These are phyloP conservation scores for Solanum chmielewskii DNA, from an alignment of 257 asterid genomes.

Conservation along the genomic window DNA sequence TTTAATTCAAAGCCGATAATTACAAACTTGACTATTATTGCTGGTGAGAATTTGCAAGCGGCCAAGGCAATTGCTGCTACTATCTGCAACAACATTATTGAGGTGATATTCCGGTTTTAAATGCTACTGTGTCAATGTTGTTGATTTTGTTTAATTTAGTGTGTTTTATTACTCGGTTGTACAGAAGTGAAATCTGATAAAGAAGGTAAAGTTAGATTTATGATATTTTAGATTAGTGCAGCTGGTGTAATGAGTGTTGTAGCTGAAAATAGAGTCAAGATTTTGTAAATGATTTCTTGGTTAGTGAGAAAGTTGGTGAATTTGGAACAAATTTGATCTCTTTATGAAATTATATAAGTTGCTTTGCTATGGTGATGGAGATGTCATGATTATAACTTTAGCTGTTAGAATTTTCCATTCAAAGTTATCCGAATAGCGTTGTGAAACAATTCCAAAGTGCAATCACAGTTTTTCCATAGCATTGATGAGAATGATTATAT, in stretches of 20 bases:
- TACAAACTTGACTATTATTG: conserved; percentile 90
- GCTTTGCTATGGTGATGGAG: background rate
- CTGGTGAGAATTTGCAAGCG: conserved; percentile 88
- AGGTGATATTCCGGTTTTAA: conserved; percentile 66
- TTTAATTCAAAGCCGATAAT: conserved; percentile 95
- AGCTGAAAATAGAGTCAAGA: background rate
- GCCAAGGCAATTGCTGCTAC: conserved; percentile 80
- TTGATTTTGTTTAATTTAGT: background rate
- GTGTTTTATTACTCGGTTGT: background rate
- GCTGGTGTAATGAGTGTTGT: background rate
- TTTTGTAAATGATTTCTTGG: background rate
- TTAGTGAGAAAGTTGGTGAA: background rate
- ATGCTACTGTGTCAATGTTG: background rate
- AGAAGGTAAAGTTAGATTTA: background rate
- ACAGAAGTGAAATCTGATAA: background rate
- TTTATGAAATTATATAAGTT: background rate
- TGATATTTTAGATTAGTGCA: background rate
- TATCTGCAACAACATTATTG: conserved; percentile 67
- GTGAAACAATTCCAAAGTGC: background rate
- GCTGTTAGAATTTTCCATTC: background rate
- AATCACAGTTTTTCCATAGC: background rate
- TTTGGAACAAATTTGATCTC: background rate
- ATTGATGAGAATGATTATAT: background rate
- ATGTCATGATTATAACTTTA: background rate
- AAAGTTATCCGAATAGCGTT: background rate